Conservation (phyloP, 2,329 filamentous ascomycete genomes). For the Fusarium buharicum region DNA sequence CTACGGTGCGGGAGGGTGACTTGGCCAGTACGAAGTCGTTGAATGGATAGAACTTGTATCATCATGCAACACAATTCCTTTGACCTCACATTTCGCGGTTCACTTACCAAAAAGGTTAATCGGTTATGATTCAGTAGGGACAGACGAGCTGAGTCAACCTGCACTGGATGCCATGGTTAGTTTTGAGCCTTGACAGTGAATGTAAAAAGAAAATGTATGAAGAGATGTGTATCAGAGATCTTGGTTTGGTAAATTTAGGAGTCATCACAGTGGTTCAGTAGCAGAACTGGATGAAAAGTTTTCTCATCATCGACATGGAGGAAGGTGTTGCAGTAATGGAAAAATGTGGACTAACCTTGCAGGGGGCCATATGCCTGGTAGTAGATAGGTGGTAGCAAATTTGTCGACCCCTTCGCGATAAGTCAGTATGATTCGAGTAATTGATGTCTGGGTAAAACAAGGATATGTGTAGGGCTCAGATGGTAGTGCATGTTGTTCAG, state of each 20-base stretch:
- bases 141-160: background rate
- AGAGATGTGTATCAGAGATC: slow-evolving; percentile 61
- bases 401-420: background rate
- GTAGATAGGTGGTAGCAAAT: slow-evolving; percentile 4
- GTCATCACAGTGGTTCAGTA: slow-evolving; percentile 76
- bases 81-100: background rate
- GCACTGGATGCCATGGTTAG: slow-evolving; percentile 27
- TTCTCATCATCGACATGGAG: slow-evolving; percentile 70
- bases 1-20: slow-evolving; percentile 80
- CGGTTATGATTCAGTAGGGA: background rate
- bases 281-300: slow-evolving; percentile 75
- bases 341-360: slow-evolving; percentile 26
- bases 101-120: slow-evolving; percentile 24
- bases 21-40: slow-evolving; percentile 74
- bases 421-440: slow-evolving; percentile 5
- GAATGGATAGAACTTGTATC: slow-evolving; percentile 77
- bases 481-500: slow-evolving; percentile 80
- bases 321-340: background rate
- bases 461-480: slow-evolving; percentile 60
- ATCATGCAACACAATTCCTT: slow-evolving; percentile 47
- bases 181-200: background rate
- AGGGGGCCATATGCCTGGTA: background rate
- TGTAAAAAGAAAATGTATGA: slow-evolving; percentile 28
- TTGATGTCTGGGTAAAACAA: background rate
- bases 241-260: slow-evolving; percentile 71